Evolutionary conservation across 2,329 filamentous ascomycete species (phyloP), one percentile per base, ranked within the genome.

Genomic region (Xylariomycetidae sp.): DNA sequence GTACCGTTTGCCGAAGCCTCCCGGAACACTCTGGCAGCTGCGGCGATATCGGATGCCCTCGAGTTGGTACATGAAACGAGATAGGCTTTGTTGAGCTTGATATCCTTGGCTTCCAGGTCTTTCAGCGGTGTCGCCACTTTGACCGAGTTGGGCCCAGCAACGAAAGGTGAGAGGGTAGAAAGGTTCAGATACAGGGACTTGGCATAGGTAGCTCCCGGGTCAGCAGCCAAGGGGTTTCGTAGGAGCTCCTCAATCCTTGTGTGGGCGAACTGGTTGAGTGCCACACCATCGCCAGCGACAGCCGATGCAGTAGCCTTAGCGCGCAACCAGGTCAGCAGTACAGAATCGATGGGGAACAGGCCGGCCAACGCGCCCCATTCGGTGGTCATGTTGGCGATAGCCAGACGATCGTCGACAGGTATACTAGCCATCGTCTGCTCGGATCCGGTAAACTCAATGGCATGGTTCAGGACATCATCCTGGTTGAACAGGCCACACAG

Each of bases 11-110:
- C 74, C 0, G 82, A 76, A 1, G 85, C 86, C 24, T 90, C 82
- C 35, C 76, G 78, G 70, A 96, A 94, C 2, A 96, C 89, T 28
- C 74, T 75, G 1, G 88, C 89, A 2, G 90, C 90, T 0, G 83
- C 79, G 0, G 78, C 79, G 10, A 96, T 68, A 56, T 96, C 90
- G 0, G 85, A 88, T 8, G 79, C 74, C 31, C 90, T 72, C 0
- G 77, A 81, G 62, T 95, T 95, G 5, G 90, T 96, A 67, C 90
- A 96, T 0, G 82, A 88, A 0, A 95, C 82, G 0, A 95, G 68
- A 56, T 95, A 95, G 0, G 85, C 88, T 54, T 84, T 87, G 65
- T 95, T 64, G 15, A 96, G 60, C 30, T 76, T 72, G 56, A 96
- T 94, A 43, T 84, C 64, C 53, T 90, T 68, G 0, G 72, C 54